Evolutionary conservation across 192 early-diverging fungal genomes (phyloP), one percentile per base, ranked within the genome.

Genomic region (Umbelopsis sp.): DNA sequence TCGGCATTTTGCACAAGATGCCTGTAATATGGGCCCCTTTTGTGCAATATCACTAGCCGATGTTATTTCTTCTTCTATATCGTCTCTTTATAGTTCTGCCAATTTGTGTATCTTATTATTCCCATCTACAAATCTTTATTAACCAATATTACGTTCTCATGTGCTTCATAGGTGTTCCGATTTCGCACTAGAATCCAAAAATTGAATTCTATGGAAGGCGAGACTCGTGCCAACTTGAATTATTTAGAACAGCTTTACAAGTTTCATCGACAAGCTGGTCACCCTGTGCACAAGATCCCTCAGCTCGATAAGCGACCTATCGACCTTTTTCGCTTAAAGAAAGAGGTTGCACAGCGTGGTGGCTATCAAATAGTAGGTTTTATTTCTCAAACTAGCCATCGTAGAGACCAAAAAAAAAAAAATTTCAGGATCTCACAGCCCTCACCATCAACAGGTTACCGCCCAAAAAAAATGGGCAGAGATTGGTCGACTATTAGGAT

Each of bases 181-280:
- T 97, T 99, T 81, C 83, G 84, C 51, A 96, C 96, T 15, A 86
- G 97, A 16, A 90, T 93, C 41, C 95, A 97, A 81, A 88, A 89
- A 72, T 87, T 99, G 21, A 97, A 96, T 79, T 90, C 88, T 23
- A 95, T 97, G 83, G 93, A 96, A 69, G 97, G 95, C 46, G 87
- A 88, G 74, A 92, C 94, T 1, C 85, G 97, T 27, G 82, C 91
- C 18, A 93, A 90, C 35, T 81, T 97, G 61, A 95, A 94, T 77
- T 99, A 95, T 69, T 81, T 95, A 33, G 94, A 97, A 68, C 94
- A 96, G 82, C 82, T 99, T 18, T 86, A 91, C 75, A 90, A 91
- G 75, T 99, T 94, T 74, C 96, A 99, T 76, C 74, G 86, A 12
- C 89, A 92, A 69, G 82, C 87, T 58, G 93, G 94, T 7, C 86